Conservation (phyloP, 805 yeast species). For the Teunomyces aglyptinius region DNA sequence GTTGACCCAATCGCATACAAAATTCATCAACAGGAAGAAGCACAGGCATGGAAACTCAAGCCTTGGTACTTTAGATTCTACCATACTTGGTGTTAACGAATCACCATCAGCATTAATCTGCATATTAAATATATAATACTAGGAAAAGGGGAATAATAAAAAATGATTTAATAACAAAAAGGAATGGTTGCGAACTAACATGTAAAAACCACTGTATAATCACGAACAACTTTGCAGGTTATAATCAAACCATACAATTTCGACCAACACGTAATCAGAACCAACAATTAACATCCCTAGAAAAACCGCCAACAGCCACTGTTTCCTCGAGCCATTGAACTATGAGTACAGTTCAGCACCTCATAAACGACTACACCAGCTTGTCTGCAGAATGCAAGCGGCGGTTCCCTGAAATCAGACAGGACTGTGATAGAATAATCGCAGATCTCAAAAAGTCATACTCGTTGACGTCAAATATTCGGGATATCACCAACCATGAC, state of each 20-base stretch:
- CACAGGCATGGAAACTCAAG: slow-evolving; percentile 26
- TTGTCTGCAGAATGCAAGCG: slow-evolving; percentile 71
- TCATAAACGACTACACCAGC: slow-evolving; percentile 56
- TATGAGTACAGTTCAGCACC: slow-evolving; percentile 40
- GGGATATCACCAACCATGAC: slow-evolving; percentile 30
- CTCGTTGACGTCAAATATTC: slow-evolving; percentile 14
- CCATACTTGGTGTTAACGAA: slow-evolving; percentile 30
- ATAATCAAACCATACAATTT: neutral
- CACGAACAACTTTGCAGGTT: neutral
- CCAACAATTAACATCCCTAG: neutral
- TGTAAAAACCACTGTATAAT: neutral
- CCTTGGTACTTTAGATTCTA: slow-evolving; percentile 33
- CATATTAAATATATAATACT: no score
- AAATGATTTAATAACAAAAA: neutral
- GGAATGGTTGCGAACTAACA: slow-evolving; percentile 3
- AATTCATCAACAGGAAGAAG: slow-evolving; percentile 37
- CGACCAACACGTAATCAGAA: slow-evolving; percentile 1
- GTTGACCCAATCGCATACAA: slow-evolving; percentile 49
- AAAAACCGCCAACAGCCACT: neutral
- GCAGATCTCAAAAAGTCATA: slow-evolving; percentile 13
- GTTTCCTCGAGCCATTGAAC: neutral
- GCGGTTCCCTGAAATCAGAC: slow-evolving; percentile 65
- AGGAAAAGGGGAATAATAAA: neutral
- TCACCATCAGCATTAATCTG: no score
- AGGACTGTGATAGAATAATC: slow-evolving; percentile 31